Conservation (phyloP, 108 stramenopile species). For the Cylindrotheca fusiformis region DNA sequence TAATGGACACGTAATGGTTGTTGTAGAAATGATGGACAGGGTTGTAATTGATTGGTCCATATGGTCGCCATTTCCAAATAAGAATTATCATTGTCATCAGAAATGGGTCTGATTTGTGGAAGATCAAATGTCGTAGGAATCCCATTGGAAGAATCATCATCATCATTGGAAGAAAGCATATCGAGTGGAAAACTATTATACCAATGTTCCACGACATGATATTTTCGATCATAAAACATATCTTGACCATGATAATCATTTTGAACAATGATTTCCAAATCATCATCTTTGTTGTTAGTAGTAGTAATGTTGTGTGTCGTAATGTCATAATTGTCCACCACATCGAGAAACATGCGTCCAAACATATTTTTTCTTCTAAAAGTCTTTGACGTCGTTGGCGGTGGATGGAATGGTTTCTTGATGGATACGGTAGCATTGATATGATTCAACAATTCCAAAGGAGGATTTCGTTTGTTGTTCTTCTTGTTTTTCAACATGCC, state of each 20-base stretch:
- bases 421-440: neutral
- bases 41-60: neutral
- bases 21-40: neutral
- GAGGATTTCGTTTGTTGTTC: too few species aligned
- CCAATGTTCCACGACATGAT: conserved; percentile 6
- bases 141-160: too few species aligned
- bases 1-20: neutral
- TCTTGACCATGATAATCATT: neutral
- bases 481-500: too few species aligned
- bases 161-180: neutral
- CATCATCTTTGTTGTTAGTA: neutral
- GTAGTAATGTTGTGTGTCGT: neutral
- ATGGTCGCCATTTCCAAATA: neutral
- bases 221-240: neutral
- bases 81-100: neutral
- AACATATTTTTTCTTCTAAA: too few species aligned
- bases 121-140: neutral
- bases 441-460: too few species aligned
- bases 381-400: too few species aligned
- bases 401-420: neutral
- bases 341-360: neutral
- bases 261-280: neutral
- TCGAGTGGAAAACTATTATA: conserved; percentile 5
- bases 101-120: neutral
- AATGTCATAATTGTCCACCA: conserved; percentile 2